These are phyloP conservation scores for Penicillium flavigenum DNA, from an alignment of 495 filamentous ascomycete genomes.

Conservation along the genomic window DNA sequence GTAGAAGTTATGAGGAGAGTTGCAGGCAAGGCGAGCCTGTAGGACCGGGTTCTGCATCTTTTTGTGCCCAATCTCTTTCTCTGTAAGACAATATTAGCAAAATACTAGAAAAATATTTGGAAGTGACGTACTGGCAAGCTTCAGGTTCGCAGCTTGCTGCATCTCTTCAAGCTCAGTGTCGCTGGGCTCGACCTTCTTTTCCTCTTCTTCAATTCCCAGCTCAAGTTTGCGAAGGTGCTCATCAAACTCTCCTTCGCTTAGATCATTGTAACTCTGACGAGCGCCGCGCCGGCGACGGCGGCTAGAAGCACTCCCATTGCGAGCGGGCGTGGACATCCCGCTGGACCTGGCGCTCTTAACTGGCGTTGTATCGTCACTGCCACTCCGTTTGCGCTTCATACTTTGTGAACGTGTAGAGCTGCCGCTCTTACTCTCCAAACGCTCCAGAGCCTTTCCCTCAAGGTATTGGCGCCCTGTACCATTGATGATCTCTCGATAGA, in stretches of 20 bases:
- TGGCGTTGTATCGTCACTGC: conserved; percentile 37
- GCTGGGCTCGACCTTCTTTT: conserved; percentile 53
- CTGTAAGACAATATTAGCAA: conserved; percentile 36
- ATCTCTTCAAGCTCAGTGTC: conserved; percentile 60
- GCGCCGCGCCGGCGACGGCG: conserved; percentile 44
- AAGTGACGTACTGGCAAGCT: conserved; percentile 66
- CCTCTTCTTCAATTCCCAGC: conserved; percentile 52
- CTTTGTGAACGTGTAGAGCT: conserved; percentile 38
- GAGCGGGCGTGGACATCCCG: conserved; percentile 65
- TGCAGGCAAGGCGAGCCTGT: conserved; percentile 90
- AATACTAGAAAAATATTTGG: background rate
- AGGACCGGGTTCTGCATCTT: conserved; percentile 94
- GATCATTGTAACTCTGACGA: conserved; percentile 65
- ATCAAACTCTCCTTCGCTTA: conserved; percentile 75
- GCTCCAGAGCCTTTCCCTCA: conserved; percentile 79
- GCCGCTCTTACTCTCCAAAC: conserved; percentile 43
- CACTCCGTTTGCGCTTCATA: conserved; percentile 55
- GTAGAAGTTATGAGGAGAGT: conserved; percentile 94
- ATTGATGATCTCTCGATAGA: conserved; percentile 82
- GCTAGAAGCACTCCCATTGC: conserved; percentile 42
- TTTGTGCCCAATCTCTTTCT: conserved; percentile 81
- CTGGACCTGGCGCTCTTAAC: conserved; percentile 76
- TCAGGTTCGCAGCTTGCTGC: conserved; percentile 67
- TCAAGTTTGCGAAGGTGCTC: conserved; percentile 63
- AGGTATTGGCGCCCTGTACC: conserved; percentile 77